phyloP scores from a whole-genome alignment of 768 basidiomycete genomes.

The Harrya chromipes region DNA sequence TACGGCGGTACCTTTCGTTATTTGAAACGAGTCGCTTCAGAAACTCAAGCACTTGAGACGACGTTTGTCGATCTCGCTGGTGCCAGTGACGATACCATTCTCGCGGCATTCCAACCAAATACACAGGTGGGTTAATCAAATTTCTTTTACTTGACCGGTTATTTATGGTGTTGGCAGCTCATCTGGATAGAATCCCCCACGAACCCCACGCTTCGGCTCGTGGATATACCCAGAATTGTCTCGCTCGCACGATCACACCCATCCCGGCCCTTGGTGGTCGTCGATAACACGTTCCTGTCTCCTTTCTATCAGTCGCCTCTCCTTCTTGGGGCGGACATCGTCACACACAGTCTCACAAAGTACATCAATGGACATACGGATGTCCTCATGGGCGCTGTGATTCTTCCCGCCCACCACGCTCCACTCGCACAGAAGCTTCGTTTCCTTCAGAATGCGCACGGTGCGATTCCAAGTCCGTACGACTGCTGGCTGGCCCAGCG shows the following conservation, averaged over 20 bases:
- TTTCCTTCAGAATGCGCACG: constrained; percentile 89
- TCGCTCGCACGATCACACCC: constrained; percentile 61
- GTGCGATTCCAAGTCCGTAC: constrained; percentile 79
- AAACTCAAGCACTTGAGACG: constrained; percentile 63
- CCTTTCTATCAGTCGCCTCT: constrained; percentile 91
- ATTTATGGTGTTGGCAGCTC: constrained; percentile 44
- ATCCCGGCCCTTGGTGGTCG: constrained; percentile 71
- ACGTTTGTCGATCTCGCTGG: constrained; percentile 82
- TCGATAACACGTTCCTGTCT: constrained; percentile 94
- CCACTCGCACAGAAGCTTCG: constrained; percentile 55
- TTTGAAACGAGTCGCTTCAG: constrained; percentile 60
- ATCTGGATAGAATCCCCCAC: constrained; percentile 96
- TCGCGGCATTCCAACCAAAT: constrained; percentile 65
- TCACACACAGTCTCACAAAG: constrained; percentile 82
- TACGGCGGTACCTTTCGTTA: constrained; percentile 94
- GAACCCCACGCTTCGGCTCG: constrained; percentile 87
- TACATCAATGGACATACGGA: constrained; percentile 95
- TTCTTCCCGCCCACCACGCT: constrained; percentile 58
- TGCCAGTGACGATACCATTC: constrained; percentile 59
- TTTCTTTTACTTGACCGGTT: not conserved
- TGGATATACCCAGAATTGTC: constrained; percentile 74
- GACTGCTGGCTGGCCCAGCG: constrained; percentile 91
- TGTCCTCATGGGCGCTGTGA: constrained; percentile 83
- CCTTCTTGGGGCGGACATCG: constrained; percentile 79
- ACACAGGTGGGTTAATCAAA: constrained; percentile 65